Percentiles rank a stretch among this genome's conserved stretches.
These are phyloP conservation scores for Globisporangium solare DNA, from an alignment of 352 stramenopile species.

Conservation along the genomic window DNA sequence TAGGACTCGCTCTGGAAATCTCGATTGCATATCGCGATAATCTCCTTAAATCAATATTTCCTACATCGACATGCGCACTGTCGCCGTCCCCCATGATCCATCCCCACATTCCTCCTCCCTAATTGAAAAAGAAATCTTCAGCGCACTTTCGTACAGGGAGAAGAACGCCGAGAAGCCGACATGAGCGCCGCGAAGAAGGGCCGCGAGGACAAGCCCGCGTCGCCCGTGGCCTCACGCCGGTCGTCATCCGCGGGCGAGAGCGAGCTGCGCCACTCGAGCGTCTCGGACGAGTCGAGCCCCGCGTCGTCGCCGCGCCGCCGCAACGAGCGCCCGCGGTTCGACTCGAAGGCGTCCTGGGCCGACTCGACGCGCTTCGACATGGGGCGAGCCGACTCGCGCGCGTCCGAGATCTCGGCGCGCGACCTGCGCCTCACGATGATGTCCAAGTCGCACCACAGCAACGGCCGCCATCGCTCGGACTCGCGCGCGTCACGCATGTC, in stretches of 20 bases:
- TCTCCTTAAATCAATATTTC: neutral
- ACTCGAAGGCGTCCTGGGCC: conserved; percentile 79
- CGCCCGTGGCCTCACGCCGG: conserved; percentile 6
- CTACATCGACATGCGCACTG: neutral
- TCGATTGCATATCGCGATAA: neutral
- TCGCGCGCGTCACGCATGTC: conserved; percentile 64
- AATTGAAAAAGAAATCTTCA: conserved; percentile 1
- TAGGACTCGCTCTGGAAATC: too few species aligned
- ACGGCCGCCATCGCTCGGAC: conserved; percentile 45
- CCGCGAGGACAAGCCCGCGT: conserved; percentile 7
- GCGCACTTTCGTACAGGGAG: neutral
- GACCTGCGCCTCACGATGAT: conserved; percentile 63
- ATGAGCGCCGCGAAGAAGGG: conserved; percentile 8
- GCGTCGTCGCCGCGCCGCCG: conserved; percentile 44
- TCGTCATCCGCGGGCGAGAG: neutral
- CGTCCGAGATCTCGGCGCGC: conserved; percentile 64
- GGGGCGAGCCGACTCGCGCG: conserved; percentile 71
- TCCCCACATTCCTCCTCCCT: neutral
- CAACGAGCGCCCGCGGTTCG: conserved; percentile 61
- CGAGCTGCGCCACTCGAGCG: conserved; percentile 11
- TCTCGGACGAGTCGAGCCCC: conserved; percentile 55
- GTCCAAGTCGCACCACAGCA: conserved; percentile 22
- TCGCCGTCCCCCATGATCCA: neutral
- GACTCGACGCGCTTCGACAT: conserved; percentile 87
- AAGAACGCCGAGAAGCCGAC: neutral